Evolutionary conservation across 805 yeast species (phyloP), one percentile per base, ranked within the genome.

Genomic region (Wickerhamiella parazyma): DNA sequence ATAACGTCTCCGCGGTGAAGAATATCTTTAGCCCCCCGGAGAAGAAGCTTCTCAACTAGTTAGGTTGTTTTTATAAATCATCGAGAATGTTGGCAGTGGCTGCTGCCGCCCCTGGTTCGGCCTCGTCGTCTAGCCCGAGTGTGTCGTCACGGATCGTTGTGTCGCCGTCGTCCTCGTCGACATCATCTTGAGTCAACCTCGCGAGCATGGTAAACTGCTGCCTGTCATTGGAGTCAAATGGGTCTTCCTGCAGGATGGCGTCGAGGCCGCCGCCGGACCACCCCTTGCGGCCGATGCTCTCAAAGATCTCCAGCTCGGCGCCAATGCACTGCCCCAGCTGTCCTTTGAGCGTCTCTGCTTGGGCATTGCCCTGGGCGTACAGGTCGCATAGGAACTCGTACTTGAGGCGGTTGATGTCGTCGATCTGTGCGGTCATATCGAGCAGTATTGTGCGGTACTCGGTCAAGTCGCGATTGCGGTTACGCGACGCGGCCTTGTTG

Each of bases 181-280:
- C 54, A 10, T 48, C 17, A 7, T 26, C 24, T 9, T 17, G 41
- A 20, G 28, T 20, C 29, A 29, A 9, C 20, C 42, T 11, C 10
- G 16, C 36, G 6, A 39, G 36, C 20, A 39, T 19, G 3, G 42
- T 39, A 31, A 39, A 39, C 25, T n/a, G 31, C 31, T 22, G 33
- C 5, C 41, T 5, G 24, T 21, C 24, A 8, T 21, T 54, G 11
- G 45, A 38, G 20, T 58, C 68, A 53, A 76, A 76, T 1, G 81
- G 80, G 56, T 80, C 91, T 1, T 70, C 65, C 1, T 74, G 65
- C 19, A 81, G 63, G 42, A 81, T 62, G 20, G 72, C 77, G 55
- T 84, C 94, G 26, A 85, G 62, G 0, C 94, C 94, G 21, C 89
- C 91, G 11, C 93, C 94, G 3, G 80, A 71, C 83, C 86, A 78